Base-by-base conservation (phyloP, 1,139 yeast species). In the Saccharomyces uvarum region DNA sequence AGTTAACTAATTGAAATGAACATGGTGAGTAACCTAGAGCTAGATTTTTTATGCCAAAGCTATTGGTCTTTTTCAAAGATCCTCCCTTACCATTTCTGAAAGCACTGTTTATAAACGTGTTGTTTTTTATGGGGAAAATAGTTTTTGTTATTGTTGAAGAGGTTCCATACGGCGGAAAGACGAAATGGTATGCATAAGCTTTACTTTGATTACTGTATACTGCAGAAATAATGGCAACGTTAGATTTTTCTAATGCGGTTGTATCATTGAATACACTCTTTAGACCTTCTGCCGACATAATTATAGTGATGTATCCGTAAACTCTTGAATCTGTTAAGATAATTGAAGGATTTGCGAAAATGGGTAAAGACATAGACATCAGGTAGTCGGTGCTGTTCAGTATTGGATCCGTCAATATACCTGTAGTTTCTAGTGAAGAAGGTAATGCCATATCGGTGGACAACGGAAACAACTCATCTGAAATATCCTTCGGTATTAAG, bases 21-120 rank as follows among this genome's bases (percentile, higher is more conserved):
- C 86, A 79, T 11, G 78, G 75, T 1, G 87, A 76, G 67, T 74
- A 90, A 0, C 97, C 97, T 1, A 86, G 80, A 4, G 97, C 88
- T 4, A 86, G 81, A 2, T 67, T 60, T 2, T 65, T 60, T 2
- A 77, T 79, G 24, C 66, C 60, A 16, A 80, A 75, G 16, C 80
- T 75, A 19, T 64, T 67, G 0, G 83, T 69, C 57, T 71, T 75
- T 13, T 81, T 74, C 11, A 76, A 66, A 2, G 83, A 77, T 0
- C 96, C 96, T 2, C 75, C 66, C 14, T 67, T 70, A 0, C 66
- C 63, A 2, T 67, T 58, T 42, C 56, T 56, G 38, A 69, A 59
- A 2, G 71, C 67, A 16, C 56, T 54, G 32, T 51, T 57, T 26
- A 68, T 49, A 49, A 69, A 70, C 3, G 63, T 49, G 8, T 57